A percentile compares a stretch with the other conserved stretches of the same genome.
Conservation (phyloP, 257 asterid genomes). For the Solanum peruvianum region DNA sequence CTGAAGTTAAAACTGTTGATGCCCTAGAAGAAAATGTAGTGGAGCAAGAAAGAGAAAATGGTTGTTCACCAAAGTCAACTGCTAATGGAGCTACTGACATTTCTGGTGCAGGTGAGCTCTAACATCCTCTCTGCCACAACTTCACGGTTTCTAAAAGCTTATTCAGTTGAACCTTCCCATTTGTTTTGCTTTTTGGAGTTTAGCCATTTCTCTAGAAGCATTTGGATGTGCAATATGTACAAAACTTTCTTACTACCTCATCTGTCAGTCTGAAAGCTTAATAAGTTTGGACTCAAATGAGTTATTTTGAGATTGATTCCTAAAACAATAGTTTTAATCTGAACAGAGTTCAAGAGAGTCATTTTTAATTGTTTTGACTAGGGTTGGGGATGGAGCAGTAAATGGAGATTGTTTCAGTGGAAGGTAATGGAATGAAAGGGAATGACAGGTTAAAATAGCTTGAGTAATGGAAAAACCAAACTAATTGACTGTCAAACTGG, state of each 20-base stretch:
- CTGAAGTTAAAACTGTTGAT: constrained; percentile 14
- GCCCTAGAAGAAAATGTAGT: constrained; percentile 24
- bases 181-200: background rate
- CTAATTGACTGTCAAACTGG: background rate
- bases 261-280: background rate
- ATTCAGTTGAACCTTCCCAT: background rate
- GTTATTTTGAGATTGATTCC: background rate
- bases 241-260: background rate
- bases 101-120: constrained; percentile 32
- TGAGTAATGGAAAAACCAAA: background rate
- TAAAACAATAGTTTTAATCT: background rate
- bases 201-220: background rate
- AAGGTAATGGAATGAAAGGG: background rate
- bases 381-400: background rate
- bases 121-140: background rate
- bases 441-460: background rate
- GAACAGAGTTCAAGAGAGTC: background rate
- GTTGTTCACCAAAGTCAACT: constrained; percentile 29
- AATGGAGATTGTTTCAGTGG: background rate
- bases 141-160: background rate
- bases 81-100: constrained; percentile 17
- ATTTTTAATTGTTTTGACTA: background rate
- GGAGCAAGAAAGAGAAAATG: constrained; percentile 4
- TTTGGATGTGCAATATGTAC: background rate
- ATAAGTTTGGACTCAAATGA: background rate